phyloP scores from a whole-genome alignment of 2,329 filamentous ascomycete genomes.

The Microsporum audouinii region DNA sequence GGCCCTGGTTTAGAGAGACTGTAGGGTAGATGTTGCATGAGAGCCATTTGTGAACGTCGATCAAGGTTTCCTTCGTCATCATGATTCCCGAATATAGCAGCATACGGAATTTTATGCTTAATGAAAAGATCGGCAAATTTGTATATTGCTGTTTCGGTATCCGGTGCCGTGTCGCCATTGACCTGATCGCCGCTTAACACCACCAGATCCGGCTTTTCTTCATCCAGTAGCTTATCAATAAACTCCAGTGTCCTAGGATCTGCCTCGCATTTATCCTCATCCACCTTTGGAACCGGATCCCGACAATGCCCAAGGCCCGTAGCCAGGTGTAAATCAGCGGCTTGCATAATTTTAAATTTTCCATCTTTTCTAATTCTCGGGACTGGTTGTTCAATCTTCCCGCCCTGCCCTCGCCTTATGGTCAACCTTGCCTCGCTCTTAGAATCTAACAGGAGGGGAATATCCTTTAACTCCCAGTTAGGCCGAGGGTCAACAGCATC shows the following conservation, averaged over 20 bases:
- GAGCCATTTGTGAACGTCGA: conserved; percentile 66
- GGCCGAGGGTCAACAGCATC: conserved; percentile 82
- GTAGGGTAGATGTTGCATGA: conserved; percentile 78
- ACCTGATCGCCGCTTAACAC: conserved; percentile 89
- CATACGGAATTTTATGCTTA: conserved; percentile 80
- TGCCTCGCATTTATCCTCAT: conserved; percentile 68
- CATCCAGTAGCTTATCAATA: conserved; percentile 67
- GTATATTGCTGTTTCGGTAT: conserved; percentile 86
- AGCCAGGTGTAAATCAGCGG: conserved; percentile 86
- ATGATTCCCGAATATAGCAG: conserved; percentile 93
- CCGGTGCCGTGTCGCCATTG: conserved; percentile 83
- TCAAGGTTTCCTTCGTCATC: conserved; percentile 81
- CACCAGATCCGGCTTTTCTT: conserved; percentile 87
- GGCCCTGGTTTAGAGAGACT: conserved; percentile 79
- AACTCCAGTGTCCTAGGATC: conserved; percentile 89
- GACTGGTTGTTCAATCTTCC: conserved; percentile 54
- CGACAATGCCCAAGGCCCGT: conserved; percentile 79
- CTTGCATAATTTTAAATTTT: conserved; percentile 93
- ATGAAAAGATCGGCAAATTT: conserved; percentile 80
- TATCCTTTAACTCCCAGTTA: conserved; percentile 71
- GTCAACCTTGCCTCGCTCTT: conserved; percentile 63
- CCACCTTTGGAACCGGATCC: conserved; percentile 66
- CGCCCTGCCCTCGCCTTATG: conserved; percentile 59
- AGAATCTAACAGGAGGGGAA: conserved; percentile 54
- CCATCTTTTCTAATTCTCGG: conserved; percentile 77